Conservation (phyloP, 2,329 filamentous ascomycete genomes). For the Stagonosporopsis rhizophila region DNA sequence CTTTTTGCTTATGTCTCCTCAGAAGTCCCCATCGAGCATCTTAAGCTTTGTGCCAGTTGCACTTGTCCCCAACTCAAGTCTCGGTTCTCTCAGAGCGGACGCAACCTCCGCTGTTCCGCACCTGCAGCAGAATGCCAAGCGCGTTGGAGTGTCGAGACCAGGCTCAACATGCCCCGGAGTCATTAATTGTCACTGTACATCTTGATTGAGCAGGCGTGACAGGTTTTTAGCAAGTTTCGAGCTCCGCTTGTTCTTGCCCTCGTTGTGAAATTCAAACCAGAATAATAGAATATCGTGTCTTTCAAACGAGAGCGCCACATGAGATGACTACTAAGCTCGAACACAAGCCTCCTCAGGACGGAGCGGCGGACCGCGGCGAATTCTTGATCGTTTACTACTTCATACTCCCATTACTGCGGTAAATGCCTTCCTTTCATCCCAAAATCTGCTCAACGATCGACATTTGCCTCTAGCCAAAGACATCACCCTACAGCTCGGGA, state of each 20-base stretch:
- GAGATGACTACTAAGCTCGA: constrained; percentile 23
- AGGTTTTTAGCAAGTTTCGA: constrained; percentile 42
- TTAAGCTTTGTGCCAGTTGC: constrained; percentile 15
- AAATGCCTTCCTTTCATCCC: constrained; percentile 31
- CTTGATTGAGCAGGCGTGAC: constrained; percentile 18
- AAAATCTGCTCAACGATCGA: constrained; percentile 26
- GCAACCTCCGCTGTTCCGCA: constrained; percentile 23
- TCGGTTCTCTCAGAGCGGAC: constrained; percentile 1
- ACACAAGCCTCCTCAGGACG: constrained; percentile 19
- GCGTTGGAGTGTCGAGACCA: constrained; percentile 23
- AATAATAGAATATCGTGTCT: constrained; percentile 15
- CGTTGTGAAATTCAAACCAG: constrained; percentile 22
- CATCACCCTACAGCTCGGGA: constrained; percentile 29
- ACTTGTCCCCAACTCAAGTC: background rate
- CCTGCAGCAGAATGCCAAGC: constrained; percentile 33
- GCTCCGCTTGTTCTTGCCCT: constrained; percentile 29
- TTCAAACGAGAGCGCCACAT: constrained; percentile 19
- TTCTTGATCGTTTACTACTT: constrained; percentile 45
- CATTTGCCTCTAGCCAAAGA: constrained; percentile 20
- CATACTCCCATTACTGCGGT: constrained; percentile 32
- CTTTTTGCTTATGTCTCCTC: constrained; percentile 7
- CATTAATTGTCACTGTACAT: constrained; percentile 6
- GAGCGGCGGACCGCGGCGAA: constrained; percentile 24
- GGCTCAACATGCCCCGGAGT: constrained; percentile 25
- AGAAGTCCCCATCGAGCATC: background rate